These are phyloP conservation scores for Pulicaria dysenterica DNA, from an alignment of 129 eudicot species.

Conservation along the genomic window DNA sequence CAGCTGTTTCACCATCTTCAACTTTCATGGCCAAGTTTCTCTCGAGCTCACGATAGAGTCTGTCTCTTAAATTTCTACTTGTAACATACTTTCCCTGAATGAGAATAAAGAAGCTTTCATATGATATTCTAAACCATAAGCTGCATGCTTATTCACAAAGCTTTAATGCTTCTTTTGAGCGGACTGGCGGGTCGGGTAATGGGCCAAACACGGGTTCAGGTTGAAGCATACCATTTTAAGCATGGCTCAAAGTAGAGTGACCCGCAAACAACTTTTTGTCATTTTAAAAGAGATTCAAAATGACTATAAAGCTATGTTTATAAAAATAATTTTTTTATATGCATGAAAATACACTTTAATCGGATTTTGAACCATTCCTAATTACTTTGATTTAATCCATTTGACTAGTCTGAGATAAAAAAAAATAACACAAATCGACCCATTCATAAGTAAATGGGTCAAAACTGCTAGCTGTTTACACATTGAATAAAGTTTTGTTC, in stretches of 20 bases:
- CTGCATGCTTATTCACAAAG: too few relatives aligned
- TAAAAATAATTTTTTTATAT: not conserved
- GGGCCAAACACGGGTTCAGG: too few relatives aligned
- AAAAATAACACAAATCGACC: not conserved
- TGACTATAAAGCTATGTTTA: not conserved
- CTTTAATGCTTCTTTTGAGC: too few relatives aligned
- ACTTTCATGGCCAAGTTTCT: slow-evolving; percentile 96
- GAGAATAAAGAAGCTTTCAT: not conserved
- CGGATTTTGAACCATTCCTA: not conserved
- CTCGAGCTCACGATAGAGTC: slow-evolving; percentile 88
- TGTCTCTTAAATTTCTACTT: slow-evolving; percentile 84
- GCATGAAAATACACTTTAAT: too few relatives aligned
- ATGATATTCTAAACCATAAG: too few relatives aligned
- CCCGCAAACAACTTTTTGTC: too few relatives aligned
- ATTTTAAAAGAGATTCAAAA: not conserved
- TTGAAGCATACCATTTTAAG: too few relatives aligned
- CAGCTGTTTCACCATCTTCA: slow-evolving; percentile 97
- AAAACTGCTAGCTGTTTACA: not conserved
- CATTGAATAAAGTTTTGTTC: not conserved
- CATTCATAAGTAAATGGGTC: not conserved
- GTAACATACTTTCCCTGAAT: slow-evolving; percentile 93
- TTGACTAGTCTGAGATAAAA: not conserved
- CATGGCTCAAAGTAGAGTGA: too few relatives aligned
- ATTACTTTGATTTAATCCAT: not conserved
- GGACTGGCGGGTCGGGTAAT: too few relatives aligned